A percentile compares a stretch with the other conserved stretches of the same genome.
These are phyloP conservation scores for Panicum miliaceum DNA, from an alignment of 176 grass and related monocot species.

Conservation along the genomic window DNA sequence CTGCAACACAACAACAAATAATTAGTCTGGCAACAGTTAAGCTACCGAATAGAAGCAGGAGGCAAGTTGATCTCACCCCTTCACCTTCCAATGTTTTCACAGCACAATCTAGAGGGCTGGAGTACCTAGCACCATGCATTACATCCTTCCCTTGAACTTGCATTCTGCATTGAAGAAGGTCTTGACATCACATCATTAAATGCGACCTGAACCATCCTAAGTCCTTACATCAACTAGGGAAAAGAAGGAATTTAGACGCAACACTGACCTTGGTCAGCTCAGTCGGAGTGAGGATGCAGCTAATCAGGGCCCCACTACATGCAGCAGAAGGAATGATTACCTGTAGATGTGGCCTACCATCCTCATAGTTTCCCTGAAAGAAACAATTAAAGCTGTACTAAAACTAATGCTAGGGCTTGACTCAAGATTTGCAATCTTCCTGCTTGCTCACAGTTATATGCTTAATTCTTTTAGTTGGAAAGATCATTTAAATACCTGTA, in stretches of 20 bases:
- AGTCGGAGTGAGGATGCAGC: conserved; percentile 85
- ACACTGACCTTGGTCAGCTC: conserved; percentile 83
- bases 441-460: neutral
- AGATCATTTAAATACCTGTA: conserved; percentile 70
- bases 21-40: conserved; percentile 22
- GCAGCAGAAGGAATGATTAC: conserved; percentile 91
- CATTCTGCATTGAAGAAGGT: conserved; percentile 96
- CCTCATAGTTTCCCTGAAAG: conserved; percentile 68
- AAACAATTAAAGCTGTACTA: conserved; percentile 28
- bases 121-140: conserved; percentile 59
- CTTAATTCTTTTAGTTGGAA: conserved; percentile 21
- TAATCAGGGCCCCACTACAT: conserved; percentile 80
- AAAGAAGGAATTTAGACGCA: conserved; percentile 17
- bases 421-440: conserved; percentile 15
- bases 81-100: conserved; percentile 78
- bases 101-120: conserved; percentile 85
- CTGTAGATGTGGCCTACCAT: conserved; percentile 67
- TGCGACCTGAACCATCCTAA: conserved; percentile 32
- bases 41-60: conserved; percentile 8
- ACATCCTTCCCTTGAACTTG: conserved; percentile 95
- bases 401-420: conserved; percentile 7
- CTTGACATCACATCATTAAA: conserved; percentile 66
- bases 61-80: conserved; percentile 64
- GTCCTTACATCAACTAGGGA: conserved; percentile 28
- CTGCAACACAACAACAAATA: conserved; percentile 50